Conservation (phyloP, 805 yeast species). For the Lipomyces mesembrius region DNA sequence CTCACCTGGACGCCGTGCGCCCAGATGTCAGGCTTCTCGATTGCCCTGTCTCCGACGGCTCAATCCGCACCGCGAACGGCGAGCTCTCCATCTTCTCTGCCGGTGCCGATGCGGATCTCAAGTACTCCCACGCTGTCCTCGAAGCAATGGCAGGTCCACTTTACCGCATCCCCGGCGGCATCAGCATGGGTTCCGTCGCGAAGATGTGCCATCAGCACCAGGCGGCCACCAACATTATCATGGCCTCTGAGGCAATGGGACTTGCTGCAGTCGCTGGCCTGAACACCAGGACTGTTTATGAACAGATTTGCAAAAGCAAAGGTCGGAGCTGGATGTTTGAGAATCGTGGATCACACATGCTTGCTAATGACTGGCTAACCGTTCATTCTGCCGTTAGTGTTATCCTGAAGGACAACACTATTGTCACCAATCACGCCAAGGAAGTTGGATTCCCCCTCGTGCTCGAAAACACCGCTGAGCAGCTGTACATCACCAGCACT, state of each 20-base stretch:
- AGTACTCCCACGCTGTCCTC: conserved; percentile 19
- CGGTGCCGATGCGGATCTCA: conserved; percentile 30
- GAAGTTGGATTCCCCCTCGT: conserved; percentile 22
- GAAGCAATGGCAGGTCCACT: conserved; percentile 29
- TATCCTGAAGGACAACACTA: conserved; percentile 25
- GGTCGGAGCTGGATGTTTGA: conserved; percentile 32
- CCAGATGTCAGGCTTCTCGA: conserved; percentile 27
- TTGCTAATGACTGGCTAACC: conserved; percentile 28
- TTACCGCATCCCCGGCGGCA: conserved; percentile 31
- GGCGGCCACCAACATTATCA: conserved; percentile 30
- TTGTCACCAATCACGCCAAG: conserved; percentile 30
- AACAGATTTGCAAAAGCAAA: conserved; percentile 14
- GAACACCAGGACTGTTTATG: conserved; percentile 27
- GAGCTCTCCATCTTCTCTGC: conserved; percentile 31
- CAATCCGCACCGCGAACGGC: conserved; percentile 31
- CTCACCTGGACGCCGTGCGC: conserved; percentile 22
- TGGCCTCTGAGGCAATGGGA: conserved; percentile 34
- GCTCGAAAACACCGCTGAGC: conserved; percentile 28
- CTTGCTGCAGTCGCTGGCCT: conserved; percentile 32
- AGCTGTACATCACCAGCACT: conserved; percentile 23
- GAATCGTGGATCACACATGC: conserved; percentile 32
- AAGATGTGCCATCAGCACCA: conserved; percentile 33
- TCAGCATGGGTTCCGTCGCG: conserved; percentile 30
- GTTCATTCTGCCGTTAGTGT: conserved; percentile 33
- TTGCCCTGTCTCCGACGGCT: conserved; percentile 34